A percentile compares a stretch with the other conserved stretches of the same genome.
These are phyloP conservation scores for Aspergillus pseudoglaucus DNA, from an alignment of 2,329 filamentous ascomycete species.

Conservation along the genomic window DNA sequence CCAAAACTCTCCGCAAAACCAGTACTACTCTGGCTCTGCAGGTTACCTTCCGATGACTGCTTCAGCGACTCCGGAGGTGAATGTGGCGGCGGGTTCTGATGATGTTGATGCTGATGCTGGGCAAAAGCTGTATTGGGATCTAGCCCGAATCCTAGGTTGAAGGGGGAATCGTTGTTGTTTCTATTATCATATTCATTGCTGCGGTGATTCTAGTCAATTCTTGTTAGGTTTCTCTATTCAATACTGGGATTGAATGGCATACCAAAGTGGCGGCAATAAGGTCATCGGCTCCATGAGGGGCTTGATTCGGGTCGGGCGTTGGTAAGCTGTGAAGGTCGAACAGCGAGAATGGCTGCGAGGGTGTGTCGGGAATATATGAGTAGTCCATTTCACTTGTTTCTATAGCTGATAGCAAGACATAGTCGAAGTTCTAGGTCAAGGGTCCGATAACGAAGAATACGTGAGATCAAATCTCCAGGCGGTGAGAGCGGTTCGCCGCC, in stretches of 20 bases:
- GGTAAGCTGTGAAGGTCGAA: constrained; percentile 45
- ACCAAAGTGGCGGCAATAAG: constrained; percentile 35
- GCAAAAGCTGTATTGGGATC: constrained; percentile 25
- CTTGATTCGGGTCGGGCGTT: constrained; percentile 33
- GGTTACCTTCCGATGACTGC: constrained; percentile 20
- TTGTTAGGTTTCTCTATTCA: too few species aligned
- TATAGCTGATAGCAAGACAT: not conserved
- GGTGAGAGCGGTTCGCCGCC: too few species aligned
- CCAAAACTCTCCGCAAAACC: constrained; percentile 22
- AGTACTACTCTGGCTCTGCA: constrained; percentile 15
- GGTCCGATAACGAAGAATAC: not conserved
- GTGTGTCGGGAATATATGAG: constrained; percentile 42
- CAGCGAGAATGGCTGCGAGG: constrained; percentile 44
- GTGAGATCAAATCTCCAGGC: too few species aligned
- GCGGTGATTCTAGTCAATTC: too few species aligned
- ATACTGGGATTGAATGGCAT: constrained; percentile 19
- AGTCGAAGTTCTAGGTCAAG: not conserved
- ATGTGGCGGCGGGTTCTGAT: constrained; percentile 17
- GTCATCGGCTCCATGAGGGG: constrained; percentile 34
- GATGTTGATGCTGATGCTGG: constrained; percentile 1
- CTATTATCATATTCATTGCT: too few species aligned
- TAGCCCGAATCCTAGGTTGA: constrained; percentile 15
- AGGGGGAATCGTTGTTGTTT: too few species aligned
- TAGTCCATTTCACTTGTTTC: constrained; percentile 47
- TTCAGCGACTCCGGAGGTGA: constrained; percentile 31